Conservation (phyloP, 768 basidiomycete genomes). For the Lactarius pseudohatsudake region DNA sequence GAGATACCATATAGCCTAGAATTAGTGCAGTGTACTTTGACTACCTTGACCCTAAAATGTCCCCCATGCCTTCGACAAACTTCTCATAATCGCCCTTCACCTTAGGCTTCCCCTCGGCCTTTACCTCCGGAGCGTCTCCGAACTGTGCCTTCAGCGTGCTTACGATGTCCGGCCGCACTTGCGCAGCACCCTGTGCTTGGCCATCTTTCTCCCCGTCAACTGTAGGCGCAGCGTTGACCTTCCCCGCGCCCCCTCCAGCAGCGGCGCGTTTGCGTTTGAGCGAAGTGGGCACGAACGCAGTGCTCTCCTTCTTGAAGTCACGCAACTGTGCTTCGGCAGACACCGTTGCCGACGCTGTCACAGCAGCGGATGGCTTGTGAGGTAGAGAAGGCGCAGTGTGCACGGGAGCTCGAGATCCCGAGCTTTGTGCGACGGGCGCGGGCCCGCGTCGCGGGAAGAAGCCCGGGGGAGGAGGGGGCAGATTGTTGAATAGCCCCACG, state of each 20-base stretch:
- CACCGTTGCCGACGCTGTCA: constrained; percentile 62
- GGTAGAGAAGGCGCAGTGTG: constrained; percentile 37
- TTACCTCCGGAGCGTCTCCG: constrained; percentile 36
- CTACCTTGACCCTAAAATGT: constrained; percentile 46
- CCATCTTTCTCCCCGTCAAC: constrained; percentile 37
- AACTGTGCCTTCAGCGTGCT: constrained; percentile 61
- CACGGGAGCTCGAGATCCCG: constrained; percentile 22
- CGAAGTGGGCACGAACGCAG: constrained; percentile 82
- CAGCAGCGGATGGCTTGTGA: constrained; percentile 37
- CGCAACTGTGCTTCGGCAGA: constrained; percentile 85
- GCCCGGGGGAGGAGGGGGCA: constrained; percentile 40
- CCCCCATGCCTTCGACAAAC: constrained; percentile 74
- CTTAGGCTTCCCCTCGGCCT: constrained; percentile 33
- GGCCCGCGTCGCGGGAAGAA: constrained; percentile 58
- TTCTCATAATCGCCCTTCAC: constrained; percentile 70
- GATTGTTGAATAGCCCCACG: constrained; percentile 33
- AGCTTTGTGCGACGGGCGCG: constrained; percentile 16
- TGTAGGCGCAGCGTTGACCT: constrained; percentile 32
- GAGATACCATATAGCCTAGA: neutral
- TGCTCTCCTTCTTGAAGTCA: constrained; percentile 93
- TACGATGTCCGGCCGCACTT: constrained; percentile 65
- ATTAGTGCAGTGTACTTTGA: neutral
- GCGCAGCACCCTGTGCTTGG: constrained; percentile 32
- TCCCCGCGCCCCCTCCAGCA: constrained; percentile 34
- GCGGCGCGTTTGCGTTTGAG: constrained; percentile 69